Percentiles rank a stretch among this genome's conserved stretches.
phyloP scores from a whole-genome alignment of 2,329 filamentous ascomycete species.

The Sporothrix schenckii region DNA sequence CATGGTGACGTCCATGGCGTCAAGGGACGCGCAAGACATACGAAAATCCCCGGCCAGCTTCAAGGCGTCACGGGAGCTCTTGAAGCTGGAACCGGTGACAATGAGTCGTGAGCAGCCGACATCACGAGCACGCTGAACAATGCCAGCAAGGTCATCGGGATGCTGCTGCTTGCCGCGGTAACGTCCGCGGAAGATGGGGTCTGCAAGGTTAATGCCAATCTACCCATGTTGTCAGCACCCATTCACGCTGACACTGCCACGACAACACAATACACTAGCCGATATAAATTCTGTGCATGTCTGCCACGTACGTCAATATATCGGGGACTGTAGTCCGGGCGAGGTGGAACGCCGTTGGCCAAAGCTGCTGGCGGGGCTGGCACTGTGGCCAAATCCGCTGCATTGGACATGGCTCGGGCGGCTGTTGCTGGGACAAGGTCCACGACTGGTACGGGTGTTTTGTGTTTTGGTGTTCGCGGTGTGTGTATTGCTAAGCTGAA shows the following conservation, averaged over 20 bases:
- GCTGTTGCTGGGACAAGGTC: constrained; percentile 27
- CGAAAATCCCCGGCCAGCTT: constrained; percentile 73
- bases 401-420: constrained; percentile 35
- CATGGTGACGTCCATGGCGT: not conserved
- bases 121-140: constrained; percentile 75
- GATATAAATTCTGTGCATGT: not conserved
- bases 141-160: constrained; percentile 71
- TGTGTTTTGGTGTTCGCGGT: not conserved
- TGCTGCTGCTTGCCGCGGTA: constrained; percentile 81
- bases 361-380: constrained; percentile 23
- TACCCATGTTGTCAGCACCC: constrained; percentile 39
- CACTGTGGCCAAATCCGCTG: constrained; percentile 30
- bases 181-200: constrained; percentile 82
- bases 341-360: constrained; percentile 15
- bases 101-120: constrained; percentile 88
- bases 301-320: constrained; percentile 62
- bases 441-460: not conserved
- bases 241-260: not conserved
- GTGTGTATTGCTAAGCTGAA: constrained; percentile 8
- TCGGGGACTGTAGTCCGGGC: constrained; percentile 50
- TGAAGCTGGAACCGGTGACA: constrained; percentile 86
- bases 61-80: constrained; percentile 74
- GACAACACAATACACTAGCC: not conserved
- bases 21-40: constrained; percentile 48
- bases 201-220: constrained; percentile 95